Evolutionary conservation across 2,329 filamentous ascomycete species (phyloP).

Genomic region (Hypoxylon sp.): DNA sequence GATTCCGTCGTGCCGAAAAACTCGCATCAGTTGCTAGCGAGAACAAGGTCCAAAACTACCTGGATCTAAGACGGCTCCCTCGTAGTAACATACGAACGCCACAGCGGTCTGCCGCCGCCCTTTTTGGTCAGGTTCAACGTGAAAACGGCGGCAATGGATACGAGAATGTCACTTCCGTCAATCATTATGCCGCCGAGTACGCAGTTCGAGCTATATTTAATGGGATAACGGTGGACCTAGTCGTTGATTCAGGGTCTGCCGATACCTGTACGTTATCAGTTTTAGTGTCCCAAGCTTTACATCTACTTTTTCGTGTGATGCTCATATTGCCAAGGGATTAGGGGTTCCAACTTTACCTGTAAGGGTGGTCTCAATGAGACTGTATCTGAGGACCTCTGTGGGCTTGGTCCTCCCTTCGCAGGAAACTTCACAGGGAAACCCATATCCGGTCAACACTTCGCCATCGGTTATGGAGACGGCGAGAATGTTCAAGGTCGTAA

Average conservation of each 20-base stretch:
- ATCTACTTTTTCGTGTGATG: neutral
- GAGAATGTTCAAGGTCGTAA: conserved; percentile 62
- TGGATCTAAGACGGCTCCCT: conserved; percentile 32
- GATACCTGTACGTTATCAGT: conserved; percentile 60
- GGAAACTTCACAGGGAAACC: conserved; percentile 59
- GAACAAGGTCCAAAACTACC: conserved; percentile 34
- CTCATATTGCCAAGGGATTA: conserved; percentile 52
- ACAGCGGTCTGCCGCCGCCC: conserved; percentile 49
- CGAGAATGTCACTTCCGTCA: conserved; percentile 55
- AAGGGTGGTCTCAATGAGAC: conserved; percentile 55
- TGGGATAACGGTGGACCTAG: conserved; percentile 50
- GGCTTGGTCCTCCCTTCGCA: conserved; percentile 59
- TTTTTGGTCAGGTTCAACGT: conserved; percentile 53
- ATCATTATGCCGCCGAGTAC: conserved; percentile 54
- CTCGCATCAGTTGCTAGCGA: conserved; percentile 5
- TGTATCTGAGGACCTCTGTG: conserved; percentile 55
- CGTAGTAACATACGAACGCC: conserved; percentile 9
- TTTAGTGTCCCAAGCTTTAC: neutral
- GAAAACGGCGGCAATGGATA: conserved; percentile 48
- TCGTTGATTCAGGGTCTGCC: conserved; percentile 67
- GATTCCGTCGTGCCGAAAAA: conserved; percentile 35
- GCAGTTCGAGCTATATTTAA: conserved; percentile 51
- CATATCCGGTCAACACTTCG: conserved; percentile 62
- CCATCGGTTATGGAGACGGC: conserved; percentile 64
- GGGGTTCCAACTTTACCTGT: conserved; percentile 60